These are phyloP conservation scores for Aureobasidium zeae DNA, from an alignment of 2,329 filamentous ascomycete species.

Conservation along the genomic window DNA sequence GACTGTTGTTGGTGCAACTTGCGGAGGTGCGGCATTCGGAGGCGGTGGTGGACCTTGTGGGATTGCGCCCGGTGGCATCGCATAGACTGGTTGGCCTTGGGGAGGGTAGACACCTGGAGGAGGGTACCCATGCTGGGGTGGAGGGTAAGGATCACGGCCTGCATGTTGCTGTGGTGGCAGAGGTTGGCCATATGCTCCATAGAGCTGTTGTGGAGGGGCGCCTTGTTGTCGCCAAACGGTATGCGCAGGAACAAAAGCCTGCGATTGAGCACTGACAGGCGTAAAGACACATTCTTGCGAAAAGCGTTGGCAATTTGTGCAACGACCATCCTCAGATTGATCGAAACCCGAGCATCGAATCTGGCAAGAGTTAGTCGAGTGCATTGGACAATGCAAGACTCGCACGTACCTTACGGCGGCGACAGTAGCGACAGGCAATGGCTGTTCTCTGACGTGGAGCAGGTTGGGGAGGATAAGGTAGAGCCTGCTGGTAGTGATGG, in stretches of 20 bases:
- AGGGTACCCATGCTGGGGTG: slow-evolving; percentile 14
- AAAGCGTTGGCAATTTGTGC: slow-evolving; percentile 63
- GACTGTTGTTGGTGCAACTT: slow-evolving; percentile 18
- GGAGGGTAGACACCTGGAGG: slow-evolving; percentile 11
- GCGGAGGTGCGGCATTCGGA: slow-evolving; percentile 6
- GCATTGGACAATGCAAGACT: neutral
- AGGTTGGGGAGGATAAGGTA: slow-evolving; percentile 37
- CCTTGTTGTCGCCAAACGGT: slow-evolving; percentile 47
- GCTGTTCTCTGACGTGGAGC: slow-evolving; percentile 52
- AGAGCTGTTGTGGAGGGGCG: slow-evolving; percentile 39
- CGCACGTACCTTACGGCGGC: slow-evolving; percentile 46
- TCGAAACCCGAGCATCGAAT: slow-evolving; percentile 71
- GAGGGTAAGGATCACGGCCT: slow-evolving; percentile 23
- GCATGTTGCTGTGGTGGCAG: slow-evolving; percentile 33
- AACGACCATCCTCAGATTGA: slow-evolving; percentile 60
- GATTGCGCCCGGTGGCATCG: slow-evolving; percentile 2
- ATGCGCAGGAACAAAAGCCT: slow-evolving; percentile 65
- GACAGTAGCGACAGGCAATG: slow-evolving; percentile 52
- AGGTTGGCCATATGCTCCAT: slow-evolving; percentile 43
- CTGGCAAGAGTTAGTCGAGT: slow-evolving; percentile 33
- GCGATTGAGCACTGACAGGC: slow-evolving; percentile 62
- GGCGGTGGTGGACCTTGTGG: slow-evolving; percentile 5
- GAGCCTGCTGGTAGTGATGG: slow-evolving; percentile 32
- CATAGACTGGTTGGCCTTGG: slow-evolving; percentile 12
- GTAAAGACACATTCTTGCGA: slow-evolving; percentile 71